Percentiles rank a stretch among this genome's conserved stretches.
Evolutionary conservation across 768 basidiomycete genomes (phyloP).

Genomic region (Termitomyces sp.): DNA sequence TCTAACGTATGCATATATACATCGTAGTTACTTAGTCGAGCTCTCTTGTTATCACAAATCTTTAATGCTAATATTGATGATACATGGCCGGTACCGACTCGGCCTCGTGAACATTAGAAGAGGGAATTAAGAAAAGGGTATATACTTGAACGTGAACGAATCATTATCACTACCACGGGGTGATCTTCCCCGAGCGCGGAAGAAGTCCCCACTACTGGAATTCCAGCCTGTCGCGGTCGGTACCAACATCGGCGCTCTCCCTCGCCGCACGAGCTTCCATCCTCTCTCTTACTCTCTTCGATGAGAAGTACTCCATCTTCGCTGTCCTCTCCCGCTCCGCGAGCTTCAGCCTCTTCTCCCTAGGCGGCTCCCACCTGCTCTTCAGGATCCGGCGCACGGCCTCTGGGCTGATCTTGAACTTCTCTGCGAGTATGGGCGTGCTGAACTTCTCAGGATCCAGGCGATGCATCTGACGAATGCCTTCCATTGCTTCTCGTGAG

Average conservation of each 20-base stretch:
- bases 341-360: constrained; percentile 43
- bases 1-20: constrained; percentile 16
- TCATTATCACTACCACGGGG: constrained; percentile 10
- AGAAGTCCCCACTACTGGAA: constrained; percentile 26
- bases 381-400: constrained; percentile 75
- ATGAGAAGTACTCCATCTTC: constrained; percentile 31
- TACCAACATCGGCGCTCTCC: constrained; percentile 18
- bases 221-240: constrained; percentile 28
- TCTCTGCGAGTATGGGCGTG: constrained; percentile 63
- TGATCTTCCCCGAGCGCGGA: constrained; percentile 11
- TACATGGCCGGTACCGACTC: constrained; percentile 5
- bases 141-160: constrained; percentile 1
- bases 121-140: background rate
- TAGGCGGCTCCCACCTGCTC: constrained; percentile 63
- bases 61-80: background rate
- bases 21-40: background rate
- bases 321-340: constrained; percentile 44
- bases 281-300: constrained; percentile 36
- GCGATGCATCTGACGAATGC: constrained; percentile 59
- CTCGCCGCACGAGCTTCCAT: constrained; percentile 27
- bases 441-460: constrained; percentile 60
- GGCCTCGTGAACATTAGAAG: constrained; percentile 1
- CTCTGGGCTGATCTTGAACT: constrained; percentile 77
- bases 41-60: background rate
- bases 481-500: constrained; percentile 81